Evolutionary conservation across 2,329 filamentous ascomycete genomes (phyloP).

Genomic region (Verticillium tricorpus): DNA sequence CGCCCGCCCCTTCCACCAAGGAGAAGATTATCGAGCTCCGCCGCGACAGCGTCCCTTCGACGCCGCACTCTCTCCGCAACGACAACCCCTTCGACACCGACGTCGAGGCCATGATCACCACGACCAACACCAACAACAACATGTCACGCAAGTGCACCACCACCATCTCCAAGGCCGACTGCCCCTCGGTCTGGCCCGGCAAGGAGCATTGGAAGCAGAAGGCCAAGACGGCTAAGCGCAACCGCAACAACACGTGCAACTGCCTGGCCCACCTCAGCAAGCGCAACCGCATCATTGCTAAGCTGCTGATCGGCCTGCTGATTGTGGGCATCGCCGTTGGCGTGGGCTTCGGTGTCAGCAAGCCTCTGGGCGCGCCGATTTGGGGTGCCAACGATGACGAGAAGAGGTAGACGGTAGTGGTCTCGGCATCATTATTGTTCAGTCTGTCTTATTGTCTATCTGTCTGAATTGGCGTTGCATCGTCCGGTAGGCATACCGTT

Average conservation of each 20-base stretch:
- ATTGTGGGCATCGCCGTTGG: constrained; percentile 50
- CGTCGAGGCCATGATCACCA: constrained; percentile 47
- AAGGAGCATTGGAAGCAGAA: constrained; percentile 57
- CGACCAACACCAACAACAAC: constrained; percentile 19
- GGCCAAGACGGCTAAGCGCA: constrained; percentile 51
- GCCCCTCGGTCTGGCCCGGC: constrained; percentile 52
- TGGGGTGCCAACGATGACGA: constrained; percentile 37
- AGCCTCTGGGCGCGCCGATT: constrained; percentile 53
- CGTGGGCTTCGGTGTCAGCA: constrained; percentile 58
- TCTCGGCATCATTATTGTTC: background rate
- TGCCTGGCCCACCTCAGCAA: constrained; percentile 49
- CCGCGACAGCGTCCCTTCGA: constrained; percentile 34
- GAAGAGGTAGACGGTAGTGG: background rate
- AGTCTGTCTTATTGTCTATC: background rate
- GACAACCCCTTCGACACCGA: constrained; percentile 54
- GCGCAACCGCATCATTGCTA: constrained; percentile 48
- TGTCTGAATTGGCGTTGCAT: background rate
- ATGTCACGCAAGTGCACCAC: constrained; percentile 24
- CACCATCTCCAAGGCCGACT: constrained; percentile 39
- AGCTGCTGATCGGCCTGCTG: constrained; percentile 48
- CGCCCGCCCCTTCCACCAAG: background rate
- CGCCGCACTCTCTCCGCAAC: constrained; percentile 36
- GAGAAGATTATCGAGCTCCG: constrained; percentile 23
- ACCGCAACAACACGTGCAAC: constrained; percentile 41
- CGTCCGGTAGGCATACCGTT: background rate